Conservation (phyloP, 345 rosid genomes). For the Eutrema heterophyllum region DNA sequence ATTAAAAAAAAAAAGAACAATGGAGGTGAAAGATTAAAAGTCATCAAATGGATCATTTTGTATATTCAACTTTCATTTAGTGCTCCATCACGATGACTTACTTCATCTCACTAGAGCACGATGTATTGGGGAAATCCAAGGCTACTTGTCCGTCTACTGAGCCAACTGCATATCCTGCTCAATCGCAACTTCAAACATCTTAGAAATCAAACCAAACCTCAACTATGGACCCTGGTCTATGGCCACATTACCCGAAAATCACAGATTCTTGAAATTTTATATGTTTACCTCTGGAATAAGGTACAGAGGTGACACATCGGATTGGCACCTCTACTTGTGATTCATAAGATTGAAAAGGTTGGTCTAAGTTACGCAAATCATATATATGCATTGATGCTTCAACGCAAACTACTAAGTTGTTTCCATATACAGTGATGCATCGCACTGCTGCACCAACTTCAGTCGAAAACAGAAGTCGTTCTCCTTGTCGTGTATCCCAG, state of each 20-base stretch:
- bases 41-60: neutral
- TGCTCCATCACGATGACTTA: conserved; percentile 30
- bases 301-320: conserved; percentile 55
- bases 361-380: conserved; percentile 64
- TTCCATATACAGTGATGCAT: conserved; percentile 66
- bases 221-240: neutral
- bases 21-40: no score
- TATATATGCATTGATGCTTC: conserved; percentile 58
- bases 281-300: conserved; percentile 56
- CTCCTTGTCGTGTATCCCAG: conserved; percentile 59
- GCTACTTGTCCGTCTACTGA: conserved; percentile 82
- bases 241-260: conserved; percentile 37
- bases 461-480: conserved; percentile 24
- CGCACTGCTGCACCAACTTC: conserved; percentile 41
- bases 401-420: conserved; percentile 53
- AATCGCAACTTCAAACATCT: neutral
- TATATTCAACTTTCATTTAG: neutral
- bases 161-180: conserved; percentile 84
- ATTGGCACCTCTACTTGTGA: conserved; percentile 46
- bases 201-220: conserved; percentile 3
- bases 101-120: conserved; percentile 45
- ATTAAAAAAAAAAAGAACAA: no score
- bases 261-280: conserved; percentile 17
- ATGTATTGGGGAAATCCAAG: conserved; percentile 44
- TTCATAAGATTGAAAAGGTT: conserved; percentile 43